phyloP scores from a whole-genome alignment of 306 rosid species.

The Betula pendula region DNA sequence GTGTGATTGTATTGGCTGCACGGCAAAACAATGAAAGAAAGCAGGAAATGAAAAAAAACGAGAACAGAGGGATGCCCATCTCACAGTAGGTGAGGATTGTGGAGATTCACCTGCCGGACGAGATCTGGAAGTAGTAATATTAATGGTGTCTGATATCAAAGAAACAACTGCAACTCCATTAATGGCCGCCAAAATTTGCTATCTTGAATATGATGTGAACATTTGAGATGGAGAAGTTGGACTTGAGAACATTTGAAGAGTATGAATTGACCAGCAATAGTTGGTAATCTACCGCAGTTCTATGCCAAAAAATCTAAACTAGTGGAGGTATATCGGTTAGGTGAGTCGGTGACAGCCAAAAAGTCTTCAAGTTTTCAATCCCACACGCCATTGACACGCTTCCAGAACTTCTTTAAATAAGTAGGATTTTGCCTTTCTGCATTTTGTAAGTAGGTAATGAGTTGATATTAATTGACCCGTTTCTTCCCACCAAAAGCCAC shows the following conservation, averaged over 20 bases:
- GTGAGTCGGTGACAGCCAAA: background rate
- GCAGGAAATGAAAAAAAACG: slow-evolving; percentile 22
- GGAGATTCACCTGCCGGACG: background rate
- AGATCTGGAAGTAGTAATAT: background rate
- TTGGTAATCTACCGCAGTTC: too few species aligned
- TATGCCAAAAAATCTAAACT: too few species aligned
- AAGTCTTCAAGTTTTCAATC: background rate
- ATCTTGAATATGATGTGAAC: background rate
- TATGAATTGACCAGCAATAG: background rate
- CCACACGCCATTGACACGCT: background rate
- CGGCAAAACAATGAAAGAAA: slow-evolving; percentile 28
- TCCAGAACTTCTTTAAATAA: background rate
- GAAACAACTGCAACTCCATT: background rate
- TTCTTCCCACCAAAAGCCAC: too few species aligned
- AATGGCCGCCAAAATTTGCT: background rate
- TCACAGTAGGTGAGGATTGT: background rate
- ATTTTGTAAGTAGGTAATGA: too few species aligned
- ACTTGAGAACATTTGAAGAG: background rate
- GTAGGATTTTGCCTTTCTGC: too few species aligned
- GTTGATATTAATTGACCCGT: too few species aligned
- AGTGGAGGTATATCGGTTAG: background rate
- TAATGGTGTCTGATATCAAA: background rate
- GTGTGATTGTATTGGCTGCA: slow-evolving; percentile 41
- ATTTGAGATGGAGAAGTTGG: background rate
- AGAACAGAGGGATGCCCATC: slow-evolving; percentile 23